Percentiles rank a stretch among this genome's conserved stretches.
Conservation (phyloP, 1,139 yeast species). For the Magnusiomyces sp. region DNA sequence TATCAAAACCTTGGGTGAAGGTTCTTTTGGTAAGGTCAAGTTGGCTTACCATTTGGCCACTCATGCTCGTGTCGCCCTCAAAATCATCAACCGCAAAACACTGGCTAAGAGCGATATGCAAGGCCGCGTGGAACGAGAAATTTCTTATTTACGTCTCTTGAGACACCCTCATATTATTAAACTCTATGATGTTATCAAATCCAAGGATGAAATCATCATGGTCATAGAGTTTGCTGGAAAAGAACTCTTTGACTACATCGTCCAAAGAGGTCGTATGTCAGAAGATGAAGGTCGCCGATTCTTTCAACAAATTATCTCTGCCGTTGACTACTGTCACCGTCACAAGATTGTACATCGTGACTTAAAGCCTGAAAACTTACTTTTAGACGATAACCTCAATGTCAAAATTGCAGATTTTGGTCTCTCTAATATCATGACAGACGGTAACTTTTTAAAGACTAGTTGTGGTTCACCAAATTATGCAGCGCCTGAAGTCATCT, state of each 20-base stretch:
- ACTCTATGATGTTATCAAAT: slow-evolving; percentile 90
- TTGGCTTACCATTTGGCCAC: slow-evolving; percentile 89
- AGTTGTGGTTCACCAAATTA: slow-evolving; percentile 97
- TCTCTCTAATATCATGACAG: slow-evolving; percentile 92
- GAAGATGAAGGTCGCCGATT: slow-evolving; percentile 92
- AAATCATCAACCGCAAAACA: slow-evolving; percentile 88
- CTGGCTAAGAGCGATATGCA: slow-evolving; percentile 96
- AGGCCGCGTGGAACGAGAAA: slow-evolving; percentile 92
- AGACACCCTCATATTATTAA: slow-evolving; percentile 97
- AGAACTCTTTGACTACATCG: slow-evolving; percentile 91
- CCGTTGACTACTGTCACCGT: slow-evolving; percentile 95
- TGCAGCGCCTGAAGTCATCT: slow-evolving; percentile 97
- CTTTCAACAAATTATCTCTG: slow-evolving; percentile 95
- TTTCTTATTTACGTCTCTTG: slow-evolving; percentile 75
- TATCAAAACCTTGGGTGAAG: slow-evolving; percentile 91
- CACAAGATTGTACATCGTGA: slow-evolving; percentile 97
- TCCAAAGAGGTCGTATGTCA: slow-evolving; percentile 89
- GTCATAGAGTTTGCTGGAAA: slow-evolving; percentile 96
- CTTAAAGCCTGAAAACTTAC: slow-evolving; percentile 86
- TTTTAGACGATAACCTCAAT: slow-evolving; percentile 82
- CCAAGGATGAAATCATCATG: slow-evolving; percentile 95
- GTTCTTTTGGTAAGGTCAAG: slow-evolving; percentile 95
- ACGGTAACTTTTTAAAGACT: slow-evolving; percentile 91
- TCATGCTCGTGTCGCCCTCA: slow-evolving; percentile 88
- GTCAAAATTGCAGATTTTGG: slow-evolving; percentile 98